Conservation (phyloP, 1,284 basidiomycete genomes). For the Porogramme epimiltina region DNA sequence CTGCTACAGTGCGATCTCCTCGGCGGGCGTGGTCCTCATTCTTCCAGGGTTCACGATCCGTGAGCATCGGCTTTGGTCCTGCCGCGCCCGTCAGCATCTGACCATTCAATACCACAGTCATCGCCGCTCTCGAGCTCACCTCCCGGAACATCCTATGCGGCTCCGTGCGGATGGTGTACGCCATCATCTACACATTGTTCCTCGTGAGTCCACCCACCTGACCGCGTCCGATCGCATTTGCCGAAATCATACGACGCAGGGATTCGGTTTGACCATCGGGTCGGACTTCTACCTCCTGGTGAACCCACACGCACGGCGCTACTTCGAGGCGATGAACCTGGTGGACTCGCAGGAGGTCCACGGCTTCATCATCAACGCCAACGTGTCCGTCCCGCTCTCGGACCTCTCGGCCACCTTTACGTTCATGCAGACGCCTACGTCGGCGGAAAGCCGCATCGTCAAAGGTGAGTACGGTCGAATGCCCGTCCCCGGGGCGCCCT, state of each 20-base stretch:
- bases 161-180: conserved; percentile 87
- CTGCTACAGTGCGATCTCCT: conserved; percentile 84
- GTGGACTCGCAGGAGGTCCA: conserved; percentile 45
- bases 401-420: conserved; percentile 63
- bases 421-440: conserved; percentile 47
- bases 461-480: conserved; percentile 44
- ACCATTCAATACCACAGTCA: too few species aligned
- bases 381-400: conserved; percentile 48
- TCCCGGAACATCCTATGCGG: conserved; percentile 84
- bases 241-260: too few species aligned
- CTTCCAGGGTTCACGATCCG: conserved; percentile 80
- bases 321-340: conserved; percentile 42
- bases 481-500: not conserved
- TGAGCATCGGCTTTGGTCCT: conserved; percentile 35
- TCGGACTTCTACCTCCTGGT: conserved; percentile 83
- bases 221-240: conserved; percentile 2
- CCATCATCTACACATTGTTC: conserved; percentile 86
- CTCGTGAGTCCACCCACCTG: conserved; percentile 45
- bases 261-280: conserved; percentile 84
- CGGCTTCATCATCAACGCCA: conserved; percentile 63
- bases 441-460: conserved; percentile 36
- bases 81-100: not conserved
- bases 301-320: conserved; percentile 62
- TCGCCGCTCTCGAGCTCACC: conserved; percentile 81
- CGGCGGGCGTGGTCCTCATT: conserved; percentile 78